Conservation (phyloP, 2,329 filamentous ascomycete species). For the Akanthomyces lecanii region DNA sequence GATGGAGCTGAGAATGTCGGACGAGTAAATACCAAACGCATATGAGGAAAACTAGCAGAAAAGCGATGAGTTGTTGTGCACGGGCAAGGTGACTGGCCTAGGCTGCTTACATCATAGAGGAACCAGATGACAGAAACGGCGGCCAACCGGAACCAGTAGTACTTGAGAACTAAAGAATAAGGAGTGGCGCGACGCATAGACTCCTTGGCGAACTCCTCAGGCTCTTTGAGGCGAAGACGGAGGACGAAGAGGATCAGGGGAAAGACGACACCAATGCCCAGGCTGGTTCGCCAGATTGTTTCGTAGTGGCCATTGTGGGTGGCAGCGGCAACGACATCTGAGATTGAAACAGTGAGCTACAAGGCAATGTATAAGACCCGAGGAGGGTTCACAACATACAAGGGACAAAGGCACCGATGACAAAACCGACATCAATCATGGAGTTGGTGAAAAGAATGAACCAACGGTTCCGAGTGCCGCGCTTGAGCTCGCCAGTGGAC, state of each 20-base stretch:
- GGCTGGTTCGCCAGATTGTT: conserved; percentile 75
- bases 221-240: conserved; percentile 70
- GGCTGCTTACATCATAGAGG: conserved; percentile 61
- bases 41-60: conserved; percentile 65
- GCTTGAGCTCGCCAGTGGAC: conserved; percentile 75
- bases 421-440: conserved; percentile 80
- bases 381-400: conserved; percentile 28
- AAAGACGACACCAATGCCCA: conserved; percentile 76
- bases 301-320: conserved; percentile 59
- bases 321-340: conserved; percentile 51
- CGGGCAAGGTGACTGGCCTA: neutral
- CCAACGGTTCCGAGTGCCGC: conserved; percentile 80
- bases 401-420: conserved; percentile 74
- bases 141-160: conserved; percentile 69
- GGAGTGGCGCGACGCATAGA: conserved; percentile 61
- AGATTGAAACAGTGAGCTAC: neutral
- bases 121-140: conserved; percentile 78
- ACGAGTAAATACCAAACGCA: conserved; percentile 81
- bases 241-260: conserved; percentile 67
- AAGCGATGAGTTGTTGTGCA: neutral
- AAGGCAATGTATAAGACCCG: neutral
- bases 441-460: conserved; percentile 88
- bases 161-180: conserved; percentile 53
- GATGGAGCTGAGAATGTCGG: conserved; percentile 65
- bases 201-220: conserved; percentile 69